Evolutionary conservation across 164 flowering plant species (phyloP).

Genomic region (Liriodendron chinense): DNA sequence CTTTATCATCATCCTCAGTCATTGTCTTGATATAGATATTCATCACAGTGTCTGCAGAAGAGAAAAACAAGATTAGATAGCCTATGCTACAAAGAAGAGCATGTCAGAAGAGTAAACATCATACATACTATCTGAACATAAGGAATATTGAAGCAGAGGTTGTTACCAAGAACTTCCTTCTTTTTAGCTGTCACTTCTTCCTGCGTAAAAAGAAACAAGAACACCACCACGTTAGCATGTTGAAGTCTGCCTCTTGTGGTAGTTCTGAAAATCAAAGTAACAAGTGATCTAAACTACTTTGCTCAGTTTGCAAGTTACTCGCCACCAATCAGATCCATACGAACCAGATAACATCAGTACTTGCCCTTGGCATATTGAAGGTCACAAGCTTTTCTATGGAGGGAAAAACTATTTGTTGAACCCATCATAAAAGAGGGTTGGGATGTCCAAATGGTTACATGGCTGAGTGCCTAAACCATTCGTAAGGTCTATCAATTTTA

Average conservation of each 20-base stretch:
- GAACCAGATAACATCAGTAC: no score
- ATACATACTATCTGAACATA: neutral
- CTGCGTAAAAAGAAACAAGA: conserved; percentile 34
- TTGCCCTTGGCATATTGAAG: no score
- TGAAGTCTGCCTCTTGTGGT: neutral
- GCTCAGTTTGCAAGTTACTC: no score
- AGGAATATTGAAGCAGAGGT: neutral
- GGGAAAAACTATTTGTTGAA: neutral
- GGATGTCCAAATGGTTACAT: neutral
- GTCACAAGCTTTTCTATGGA: neutral
- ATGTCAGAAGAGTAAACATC: neutral
- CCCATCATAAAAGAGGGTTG: neutral
- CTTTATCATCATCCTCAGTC: conserved; percentile 95
- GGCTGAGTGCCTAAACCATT: neutral
- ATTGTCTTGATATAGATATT: conserved; percentile 75
- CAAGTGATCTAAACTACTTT: neutral
- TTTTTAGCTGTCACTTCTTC: conserved; percentile 64
- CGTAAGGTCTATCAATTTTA: neutral
- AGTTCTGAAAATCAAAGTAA: no score
- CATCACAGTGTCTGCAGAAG: conserved; percentile 63
- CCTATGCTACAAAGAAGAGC: neutral
- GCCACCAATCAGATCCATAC: no score
- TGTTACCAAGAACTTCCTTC: conserved; percentile 73
- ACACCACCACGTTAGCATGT: neutral
- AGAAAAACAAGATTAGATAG: conserved; percentile 12